Percentiles rank a stretch among this genome's conserved stretches.
These are phyloP conservation scores for Porcisia hertigi DNA, from an alignment of 208 protist species.

Conservation along the genomic window DNA sequence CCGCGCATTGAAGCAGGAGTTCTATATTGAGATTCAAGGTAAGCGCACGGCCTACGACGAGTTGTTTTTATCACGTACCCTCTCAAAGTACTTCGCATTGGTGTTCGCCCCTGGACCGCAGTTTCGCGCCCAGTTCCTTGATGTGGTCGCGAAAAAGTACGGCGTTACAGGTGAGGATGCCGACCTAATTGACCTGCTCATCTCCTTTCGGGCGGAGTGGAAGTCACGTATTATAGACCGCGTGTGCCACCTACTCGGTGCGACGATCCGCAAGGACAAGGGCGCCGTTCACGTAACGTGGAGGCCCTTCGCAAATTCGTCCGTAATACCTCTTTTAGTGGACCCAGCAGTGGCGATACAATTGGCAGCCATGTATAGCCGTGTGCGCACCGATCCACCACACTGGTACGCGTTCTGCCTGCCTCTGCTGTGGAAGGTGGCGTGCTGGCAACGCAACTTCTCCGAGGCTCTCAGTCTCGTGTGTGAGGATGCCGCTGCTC, in stretches of 20 bases:
- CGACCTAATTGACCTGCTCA: constrained; percentile 50
- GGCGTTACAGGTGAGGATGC: constrained; percentile 73
- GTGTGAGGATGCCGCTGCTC: constrained; percentile 39
- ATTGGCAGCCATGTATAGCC: constrained; percentile 49
- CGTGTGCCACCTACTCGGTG: constrained; percentile 63
- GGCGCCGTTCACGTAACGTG: constrained; percentile 41
- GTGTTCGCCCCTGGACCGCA: constrained; percentile 40
- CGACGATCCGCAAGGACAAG: constrained; percentile 35
- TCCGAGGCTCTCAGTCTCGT: constrained; percentile 51
- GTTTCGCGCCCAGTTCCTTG: constrained; percentile 57
- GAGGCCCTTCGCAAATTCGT: constrained; percentile 46
- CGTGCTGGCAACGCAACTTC: constrained; percentile 64
- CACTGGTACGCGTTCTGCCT: constrained; percentile 80
- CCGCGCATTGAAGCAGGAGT: constrained; percentile 79
- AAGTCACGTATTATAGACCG: constrained; percentile 56
- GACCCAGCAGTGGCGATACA: constrained; percentile 46
- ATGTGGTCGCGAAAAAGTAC: constrained; percentile 69
- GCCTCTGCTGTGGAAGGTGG: constrained; percentile 66
- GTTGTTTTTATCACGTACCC: constrained; percentile 30
- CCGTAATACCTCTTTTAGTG: constrained; percentile 58
- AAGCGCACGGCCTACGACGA: constrained; percentile 84
- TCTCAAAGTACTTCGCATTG: constrained; percentile 60
- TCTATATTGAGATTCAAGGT: constrained; percentile 83
- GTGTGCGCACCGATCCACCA: constrained; percentile 44
- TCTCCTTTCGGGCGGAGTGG: constrained; percentile 38